Conservation (phyloP, 1,284 basidiomycete genomes). For the Golubevia sp. region DNA sequence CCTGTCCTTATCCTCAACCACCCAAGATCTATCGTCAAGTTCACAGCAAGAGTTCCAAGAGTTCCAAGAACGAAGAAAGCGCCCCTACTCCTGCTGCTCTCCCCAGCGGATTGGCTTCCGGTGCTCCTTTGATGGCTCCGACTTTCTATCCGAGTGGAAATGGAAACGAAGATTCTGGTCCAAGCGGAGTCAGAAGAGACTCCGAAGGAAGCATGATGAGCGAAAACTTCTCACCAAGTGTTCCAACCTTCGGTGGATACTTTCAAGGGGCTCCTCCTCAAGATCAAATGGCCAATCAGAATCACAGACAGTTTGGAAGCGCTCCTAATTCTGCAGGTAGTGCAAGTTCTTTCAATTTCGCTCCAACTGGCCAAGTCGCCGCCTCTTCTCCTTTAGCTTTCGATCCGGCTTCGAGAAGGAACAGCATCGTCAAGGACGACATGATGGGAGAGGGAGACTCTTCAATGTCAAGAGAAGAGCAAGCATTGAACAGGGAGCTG, state of each 20-base stretch:
- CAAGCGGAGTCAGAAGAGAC: neutral
- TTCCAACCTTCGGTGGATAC: neutral
- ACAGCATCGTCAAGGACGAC: neutral
- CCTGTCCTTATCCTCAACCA: neutral
- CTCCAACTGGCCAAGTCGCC: neutral
- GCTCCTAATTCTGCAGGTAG: neutral
- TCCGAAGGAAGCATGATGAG: neutral
- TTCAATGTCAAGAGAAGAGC: neutral
- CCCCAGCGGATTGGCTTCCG: neutral
- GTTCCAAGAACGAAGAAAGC: neutral
- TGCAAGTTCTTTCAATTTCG: neutral
- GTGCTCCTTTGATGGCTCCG: neutral
- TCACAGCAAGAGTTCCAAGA: constrained; percentile 35
- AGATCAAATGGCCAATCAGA: neutral
- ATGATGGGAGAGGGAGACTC: neutral
- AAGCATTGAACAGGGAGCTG: constrained; percentile 27
- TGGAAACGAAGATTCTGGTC: neutral
- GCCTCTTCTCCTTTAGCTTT: neutral
- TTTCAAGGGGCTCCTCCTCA: neutral
- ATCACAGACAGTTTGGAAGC: neutral
- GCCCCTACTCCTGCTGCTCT: neutral
- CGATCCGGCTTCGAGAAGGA: neutral
- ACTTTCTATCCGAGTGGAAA: too few species aligned
- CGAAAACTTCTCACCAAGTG: neutral
- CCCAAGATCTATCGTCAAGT: constrained; percentile 43